Evolutionary conservation across 768 basidiomycete species (phyloP).

Genomic region (Phaeotremella skinneri): DNA sequence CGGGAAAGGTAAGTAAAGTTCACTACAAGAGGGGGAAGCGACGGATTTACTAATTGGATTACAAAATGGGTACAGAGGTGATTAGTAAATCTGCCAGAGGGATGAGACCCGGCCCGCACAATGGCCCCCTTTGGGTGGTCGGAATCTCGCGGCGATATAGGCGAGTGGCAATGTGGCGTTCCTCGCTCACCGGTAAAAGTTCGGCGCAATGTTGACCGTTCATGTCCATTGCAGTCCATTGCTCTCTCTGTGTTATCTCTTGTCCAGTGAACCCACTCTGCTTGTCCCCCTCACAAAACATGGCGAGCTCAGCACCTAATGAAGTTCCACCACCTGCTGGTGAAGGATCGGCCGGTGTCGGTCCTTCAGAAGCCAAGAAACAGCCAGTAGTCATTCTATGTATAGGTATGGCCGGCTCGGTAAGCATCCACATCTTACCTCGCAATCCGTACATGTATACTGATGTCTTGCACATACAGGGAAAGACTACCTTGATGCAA

Average conservation of each 20-base stretch:
- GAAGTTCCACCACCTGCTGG: neutral
- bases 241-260: too few relatives aligned
- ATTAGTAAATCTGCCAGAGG: constrained; percentile 1
- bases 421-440: constrained; percentile 19
- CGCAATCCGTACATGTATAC: neutral
- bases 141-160: neutral
- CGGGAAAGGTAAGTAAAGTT: constrained; percentile 1
- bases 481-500: constrained; percentile 96
- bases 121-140: too few relatives aligned
- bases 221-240: too few relatives aligned
- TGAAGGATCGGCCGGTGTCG: constrained; percentile 9
- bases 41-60: neutral
- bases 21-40: neutral
- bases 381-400: constrained; percentile 79
- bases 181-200: neutral
- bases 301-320: too few relatives aligned
- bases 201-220: neutral
- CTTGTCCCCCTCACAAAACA: too few relatives aligned
- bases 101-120: neutral
- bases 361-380: constrained; percentile 21
- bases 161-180: neutral
- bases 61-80: neutral
- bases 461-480: constrained; percentile 49
- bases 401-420: constrained; percentile 92
- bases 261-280: too few relatives aligned